These are phyloP conservation scores for Nematocida sp. DNA, from an alignment of 371 early-diverging fungal species.

Conservation along the genomic window DNA sequence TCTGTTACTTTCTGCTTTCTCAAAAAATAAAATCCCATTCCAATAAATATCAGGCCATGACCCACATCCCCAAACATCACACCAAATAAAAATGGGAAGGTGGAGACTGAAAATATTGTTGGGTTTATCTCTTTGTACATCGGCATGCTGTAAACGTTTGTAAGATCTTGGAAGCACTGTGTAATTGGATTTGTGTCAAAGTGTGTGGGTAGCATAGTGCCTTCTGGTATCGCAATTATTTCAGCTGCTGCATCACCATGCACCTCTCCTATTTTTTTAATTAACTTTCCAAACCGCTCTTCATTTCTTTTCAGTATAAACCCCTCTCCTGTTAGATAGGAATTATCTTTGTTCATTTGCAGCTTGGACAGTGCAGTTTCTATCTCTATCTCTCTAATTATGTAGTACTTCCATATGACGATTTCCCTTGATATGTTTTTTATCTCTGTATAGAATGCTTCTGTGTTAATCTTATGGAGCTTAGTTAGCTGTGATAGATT, in stretches of 20 bases:
- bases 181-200: slow-evolving; percentile 91
- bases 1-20: slow-evolving; percentile 72
- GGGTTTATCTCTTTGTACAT: slow-evolving; percentile 97
- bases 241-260: slow-evolving; percentile 62
- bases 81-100: slow-evolving; percentile 97
- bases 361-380: slow-evolving; percentile 65
- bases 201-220: slow-evolving; percentile 78
- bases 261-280: slow-evolving; percentile 55
- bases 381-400: slow-evolving; percentile 67
- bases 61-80: slow-evolving; percentile 99
- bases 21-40: slow-evolving; percentile 77
- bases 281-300: slow-evolving; percentile 51
- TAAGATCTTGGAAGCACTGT: slow-evolving; percentile 86
- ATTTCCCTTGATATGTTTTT: slow-evolving; percentile 51
- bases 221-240: slow-evolving; percentile 32
- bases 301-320: slow-evolving; percentile 63
- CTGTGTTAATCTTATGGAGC: slow-evolving; percentile 59
- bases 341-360: slow-evolving; percentile 47
- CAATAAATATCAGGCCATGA: slow-evolving; percentile 83
- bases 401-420: slow-evolving; percentile 61
- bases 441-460: slow-evolving; percentile 55
- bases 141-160: slow-evolving; percentile 96
- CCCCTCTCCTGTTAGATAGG: slow-evolving; percentile 67
- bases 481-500: slow-evolving; percentile 61
- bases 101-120: slow-evolving; percentile 88